Conservation (phyloP, 345 rosid genomes). For the Gossypium herbaceum region DNA sequence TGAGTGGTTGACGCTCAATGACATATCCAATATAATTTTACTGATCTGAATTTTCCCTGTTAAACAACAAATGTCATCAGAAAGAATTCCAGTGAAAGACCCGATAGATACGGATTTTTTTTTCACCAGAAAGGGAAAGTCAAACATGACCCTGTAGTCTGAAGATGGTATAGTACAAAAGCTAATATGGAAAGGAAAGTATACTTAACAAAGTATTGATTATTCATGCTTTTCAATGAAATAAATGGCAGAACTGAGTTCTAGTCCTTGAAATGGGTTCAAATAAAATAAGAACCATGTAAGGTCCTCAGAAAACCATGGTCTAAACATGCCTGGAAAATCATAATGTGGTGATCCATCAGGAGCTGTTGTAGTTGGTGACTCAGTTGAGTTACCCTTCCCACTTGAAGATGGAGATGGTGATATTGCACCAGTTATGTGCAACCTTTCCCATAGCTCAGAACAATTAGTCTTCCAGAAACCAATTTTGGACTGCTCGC, state of each 20-base stretch:
- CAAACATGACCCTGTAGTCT: background rate
- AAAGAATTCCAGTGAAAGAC: background rate
- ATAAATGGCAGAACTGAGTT: background rate
- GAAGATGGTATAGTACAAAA: slow-evolving; percentile 2
- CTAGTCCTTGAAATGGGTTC: background rate
- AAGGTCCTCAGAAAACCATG: slow-evolving; percentile 9
- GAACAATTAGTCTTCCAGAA: slow-evolving; percentile 99
- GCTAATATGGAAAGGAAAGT: background rate
- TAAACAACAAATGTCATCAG: slow-evolving; percentile 9
- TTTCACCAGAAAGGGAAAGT: background rate
- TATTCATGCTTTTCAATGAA: background rate
- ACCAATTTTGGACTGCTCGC: slow-evolving; percentile 76
- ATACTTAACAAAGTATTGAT: background rate
- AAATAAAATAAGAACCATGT: background rate
- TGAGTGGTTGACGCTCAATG: slow-evolving; percentile 40
- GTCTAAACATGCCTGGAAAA: slow-evolving; percentile 38
- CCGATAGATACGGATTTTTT: background rate
- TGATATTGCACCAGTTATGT: slow-evolving; percentile 40
- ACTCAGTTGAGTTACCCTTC: slow-evolving; percentile 33
- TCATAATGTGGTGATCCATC: slow-evolving; percentile 22
- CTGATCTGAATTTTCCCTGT: slow-evolving; percentile 51
- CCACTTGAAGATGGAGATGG: slow-evolving; percentile 35
- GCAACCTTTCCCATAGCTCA: slow-evolving; percentile 76
- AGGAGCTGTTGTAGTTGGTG: slow-evolving; percentile 39
- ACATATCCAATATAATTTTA: slow-evolving; percentile 57